Conservation (phyloP, 2,329 filamentous ascomycete genomes). For the Phoma sp. region DNA sequence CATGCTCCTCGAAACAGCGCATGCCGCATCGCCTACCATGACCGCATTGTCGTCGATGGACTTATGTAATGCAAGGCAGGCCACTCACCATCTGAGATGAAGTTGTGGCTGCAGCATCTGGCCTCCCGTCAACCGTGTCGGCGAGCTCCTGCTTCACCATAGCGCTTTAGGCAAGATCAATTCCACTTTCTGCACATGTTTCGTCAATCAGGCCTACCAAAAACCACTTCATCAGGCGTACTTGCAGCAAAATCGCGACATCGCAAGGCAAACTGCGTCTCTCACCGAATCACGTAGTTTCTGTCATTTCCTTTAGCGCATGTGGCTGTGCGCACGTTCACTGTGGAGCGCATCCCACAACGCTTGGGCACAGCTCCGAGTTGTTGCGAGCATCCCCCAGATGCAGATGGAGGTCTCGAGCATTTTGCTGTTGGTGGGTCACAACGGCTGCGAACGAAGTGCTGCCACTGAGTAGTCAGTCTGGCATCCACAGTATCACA, state of each 20-base stretch:
- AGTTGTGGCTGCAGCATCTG: conserved; percentile 6
- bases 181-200: conserved; percentile 13
- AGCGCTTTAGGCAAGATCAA: conserved; percentile 19
- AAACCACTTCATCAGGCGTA: conserved; percentile 30
- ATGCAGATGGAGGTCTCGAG: neutral
- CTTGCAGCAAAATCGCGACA: conserved; percentile 20
- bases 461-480: conserved; percentile 10
- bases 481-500: conserved; percentile 18
- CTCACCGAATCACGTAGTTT: conserved; percentile 21
- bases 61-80: neutral
- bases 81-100: neutral
- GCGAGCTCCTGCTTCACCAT: conserved; percentile 24
- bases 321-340: conserved; percentile 37
- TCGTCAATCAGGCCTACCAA: conserved; percentile 20
- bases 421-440: neutral
- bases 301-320: conserved; percentile 37
- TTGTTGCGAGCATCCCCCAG: conserved; percentile 1
- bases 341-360: conserved; percentile 18
- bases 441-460: neutral
- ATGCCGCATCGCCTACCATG: conserved; percentile 6
- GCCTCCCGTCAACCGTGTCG: conserved; percentile 8
- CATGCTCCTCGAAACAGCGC: neutral
- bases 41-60: conserved; percentile 8
- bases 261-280: conserved; percentile 27
- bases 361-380: conserved; percentile 17